Conservation (phyloP, 2,329 filamentous ascomycete genomes). For the Cryphonectria naterciae region DNA sequence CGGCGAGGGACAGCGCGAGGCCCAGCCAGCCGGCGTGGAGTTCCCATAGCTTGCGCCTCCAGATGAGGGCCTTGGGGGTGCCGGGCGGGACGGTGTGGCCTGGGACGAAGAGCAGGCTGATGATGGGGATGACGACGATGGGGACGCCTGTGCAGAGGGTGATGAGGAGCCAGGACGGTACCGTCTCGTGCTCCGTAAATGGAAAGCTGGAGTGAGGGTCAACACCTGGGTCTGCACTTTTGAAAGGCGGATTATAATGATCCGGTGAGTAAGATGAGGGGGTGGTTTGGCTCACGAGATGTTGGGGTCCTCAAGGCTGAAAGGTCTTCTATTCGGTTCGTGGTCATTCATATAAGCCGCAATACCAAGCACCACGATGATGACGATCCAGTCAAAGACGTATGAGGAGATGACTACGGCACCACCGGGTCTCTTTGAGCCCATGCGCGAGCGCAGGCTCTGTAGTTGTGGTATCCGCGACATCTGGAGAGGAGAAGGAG, state of each 20-base stretch:
- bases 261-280: background rate
- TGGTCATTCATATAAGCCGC: slow-evolving; percentile 63
- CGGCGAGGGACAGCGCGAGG: slow-evolving; percentile 71
- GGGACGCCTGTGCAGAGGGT: slow-evolving; percentile 69
- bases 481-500: slow-evolving; percentile 9
- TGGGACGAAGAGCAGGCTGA: slow-evolving; percentile 73
- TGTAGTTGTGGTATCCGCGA: slow-evolving; percentile 20
- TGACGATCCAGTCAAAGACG: slow-evolving; percentile 73
- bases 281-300: slow-evolving; percentile 63
- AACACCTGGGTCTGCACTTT: background rate
- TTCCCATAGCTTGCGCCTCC: slow-evolving; percentile 88
- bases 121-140: slow-evolving; percentile 67
- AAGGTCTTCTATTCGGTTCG: slow-evolving; percentile 70
- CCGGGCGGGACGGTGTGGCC: slow-evolving; percentile 67
- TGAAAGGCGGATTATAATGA: background rate
- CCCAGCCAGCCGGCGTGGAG: slow-evolving; percentile 86
- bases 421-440: slow-evolving; percentile 34
- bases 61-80: slow-evolving; percentile 67
- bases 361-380: slow-evolving; percentile 62
- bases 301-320: slow-evolving; percentile 72
- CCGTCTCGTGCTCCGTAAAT: slow-evolving; percentile 69
- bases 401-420: slow-evolving; percentile 64
- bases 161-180: slow-evolving; percentile 68
- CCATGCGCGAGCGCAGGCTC: slow-evolving; percentile 21
- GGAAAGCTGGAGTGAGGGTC: slow-evolving; percentile 62